These are phyloP conservation scores for Seminavis robusta DNA, from an alignment of 108 stramenopile genomes.

Conservation along the genomic window DNA sequence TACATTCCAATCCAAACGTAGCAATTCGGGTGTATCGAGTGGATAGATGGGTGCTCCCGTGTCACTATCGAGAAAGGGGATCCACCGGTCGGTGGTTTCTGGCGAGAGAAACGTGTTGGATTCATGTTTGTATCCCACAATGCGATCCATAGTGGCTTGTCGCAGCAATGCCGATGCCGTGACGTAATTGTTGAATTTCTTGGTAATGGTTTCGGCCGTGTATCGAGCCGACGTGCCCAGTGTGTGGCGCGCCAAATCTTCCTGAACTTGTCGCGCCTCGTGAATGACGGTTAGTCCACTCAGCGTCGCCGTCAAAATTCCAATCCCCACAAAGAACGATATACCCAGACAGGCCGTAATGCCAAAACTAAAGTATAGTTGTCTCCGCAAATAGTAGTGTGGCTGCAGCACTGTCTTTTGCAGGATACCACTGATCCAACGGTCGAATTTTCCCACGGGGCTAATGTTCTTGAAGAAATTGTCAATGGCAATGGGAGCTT, in stretches of 20 bases:
- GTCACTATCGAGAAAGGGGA: conserved; percentile 31
- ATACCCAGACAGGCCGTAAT: conserved; percentile 20
- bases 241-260: conserved; percentile 4
- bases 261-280: conserved; percentile 2
- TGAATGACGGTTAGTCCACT: conserved; percentile 24
- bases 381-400: no score
- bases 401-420: no score
- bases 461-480: no score
- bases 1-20: conserved; percentile 47
- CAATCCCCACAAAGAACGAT: conserved; percentile 21
- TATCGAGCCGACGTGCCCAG: no score
- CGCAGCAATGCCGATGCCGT: conserved; percentile 14
- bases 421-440: no score
- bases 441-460: no score
- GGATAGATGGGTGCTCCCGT: conserved; percentile 7
- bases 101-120: neutral
- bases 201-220: no score
- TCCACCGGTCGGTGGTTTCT: conserved; percentile 18
- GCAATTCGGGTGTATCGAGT: conserved; percentile 10
- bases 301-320: conserved; percentile 14
- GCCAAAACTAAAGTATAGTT: conserved; percentile 47
- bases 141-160: conserved; percentile 38
- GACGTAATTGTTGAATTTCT: no score
- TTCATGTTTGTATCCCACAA: conserved; percentile 48
- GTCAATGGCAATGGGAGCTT: no score